phyloP scores from a whole-genome alignment of 805 yeast genomes.

The Blastobotrys parvus region DNA sequence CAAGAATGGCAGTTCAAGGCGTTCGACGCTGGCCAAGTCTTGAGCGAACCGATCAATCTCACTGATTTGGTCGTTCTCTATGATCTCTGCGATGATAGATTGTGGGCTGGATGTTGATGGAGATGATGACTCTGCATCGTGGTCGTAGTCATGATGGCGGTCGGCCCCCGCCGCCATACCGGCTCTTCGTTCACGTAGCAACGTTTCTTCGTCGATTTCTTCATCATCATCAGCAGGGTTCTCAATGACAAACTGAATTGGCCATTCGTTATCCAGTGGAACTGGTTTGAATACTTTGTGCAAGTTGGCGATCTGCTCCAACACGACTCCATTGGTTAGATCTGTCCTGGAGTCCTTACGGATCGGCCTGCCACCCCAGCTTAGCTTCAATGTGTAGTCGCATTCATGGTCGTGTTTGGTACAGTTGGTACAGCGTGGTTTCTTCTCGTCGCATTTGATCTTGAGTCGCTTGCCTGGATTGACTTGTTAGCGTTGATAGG shows the following conservation, averaged over 20 bases:
- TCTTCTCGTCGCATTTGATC: constrained; percentile 49
- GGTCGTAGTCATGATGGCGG: too few species aligned
- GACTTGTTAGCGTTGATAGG: constrained; percentile 3
- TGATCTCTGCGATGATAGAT: not conserved
- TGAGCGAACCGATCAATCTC: constrained; percentile 3
- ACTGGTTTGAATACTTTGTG: constrained; percentile 10
- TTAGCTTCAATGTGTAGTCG: constrained; percentile 54
- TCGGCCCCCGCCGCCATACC: too few species aligned
- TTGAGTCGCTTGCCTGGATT: constrained; percentile 17
- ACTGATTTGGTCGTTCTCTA: too few species aligned
- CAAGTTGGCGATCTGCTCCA: constrained; percentile 6
- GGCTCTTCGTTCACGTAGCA: too few species aligned
- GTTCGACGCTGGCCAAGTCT: not conserved
- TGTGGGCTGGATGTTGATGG: too few species aligned
- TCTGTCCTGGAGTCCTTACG: constrained; percentile 28
- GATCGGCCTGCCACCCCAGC: constrained; percentile 75
- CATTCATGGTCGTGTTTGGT: constrained; percentile 37
- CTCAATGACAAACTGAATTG: not conserved
- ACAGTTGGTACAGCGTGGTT: constrained; percentile 57
- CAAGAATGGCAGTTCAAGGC: not conserved
- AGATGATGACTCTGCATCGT: too few species aligned
- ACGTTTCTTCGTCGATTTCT: not conserved
- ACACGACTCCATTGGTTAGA: constrained; percentile 6
- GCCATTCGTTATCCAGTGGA: not conserved
- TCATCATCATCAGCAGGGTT: not conserved